These are phyloP conservation scores for Seiridium unicorne DNA, from an alignment of 2,329 filamentous ascomycete genomes.

Conservation along the genomic window DNA sequence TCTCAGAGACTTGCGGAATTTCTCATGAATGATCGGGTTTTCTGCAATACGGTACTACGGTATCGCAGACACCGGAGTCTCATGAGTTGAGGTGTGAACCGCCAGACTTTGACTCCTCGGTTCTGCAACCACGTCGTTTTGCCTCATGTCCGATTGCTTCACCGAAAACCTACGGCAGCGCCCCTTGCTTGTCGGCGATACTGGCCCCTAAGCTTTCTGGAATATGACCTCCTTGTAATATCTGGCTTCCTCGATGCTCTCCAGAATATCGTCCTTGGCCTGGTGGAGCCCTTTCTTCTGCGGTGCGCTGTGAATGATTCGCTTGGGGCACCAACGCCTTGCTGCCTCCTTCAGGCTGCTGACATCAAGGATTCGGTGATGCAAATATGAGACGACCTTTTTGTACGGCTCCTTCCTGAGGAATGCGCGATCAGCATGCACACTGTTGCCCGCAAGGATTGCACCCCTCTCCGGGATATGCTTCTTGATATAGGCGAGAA, in stretches of 20 bases:
- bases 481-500: slow-evolving; percentile 76
- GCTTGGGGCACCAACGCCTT: slow-evolving; percentile 71
- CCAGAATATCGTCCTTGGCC: slow-evolving; percentile 84
- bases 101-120: too few species aligned
- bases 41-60: too few species aligned
- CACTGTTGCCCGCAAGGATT: slow-evolving; percentile 85
- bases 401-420: slow-evolving; percentile 72
- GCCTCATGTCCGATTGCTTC: too few species aligned
- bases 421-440: slow-evolving; percentile 87
- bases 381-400: slow-evolving; percentile 71
- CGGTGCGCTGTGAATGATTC: slow-evolving; percentile 61
- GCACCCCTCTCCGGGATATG: slow-evolving; percentile 68
- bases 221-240: slow-evolving; percentile 79
- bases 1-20: too few species aligned
- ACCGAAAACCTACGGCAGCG: too few species aligned
- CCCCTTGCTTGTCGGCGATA: not conserved
- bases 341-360: slow-evolving; percentile 90
- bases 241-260: slow-evolving; percentile 89
- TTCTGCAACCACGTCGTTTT: too few species aligned
- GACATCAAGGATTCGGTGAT: slow-evolving; percentile 90
- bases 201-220: not conserved
- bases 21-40: too few species aligned
- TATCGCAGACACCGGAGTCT: too few species aligned
- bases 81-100: too few species aligned
- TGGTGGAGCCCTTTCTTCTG: slow-evolving; percentile 76